These are phyloP conservation scores for Boeremia lycopersici DNA, from an alignment of 2,329 filamentous ascomycete species.

Conservation along the genomic window DNA sequence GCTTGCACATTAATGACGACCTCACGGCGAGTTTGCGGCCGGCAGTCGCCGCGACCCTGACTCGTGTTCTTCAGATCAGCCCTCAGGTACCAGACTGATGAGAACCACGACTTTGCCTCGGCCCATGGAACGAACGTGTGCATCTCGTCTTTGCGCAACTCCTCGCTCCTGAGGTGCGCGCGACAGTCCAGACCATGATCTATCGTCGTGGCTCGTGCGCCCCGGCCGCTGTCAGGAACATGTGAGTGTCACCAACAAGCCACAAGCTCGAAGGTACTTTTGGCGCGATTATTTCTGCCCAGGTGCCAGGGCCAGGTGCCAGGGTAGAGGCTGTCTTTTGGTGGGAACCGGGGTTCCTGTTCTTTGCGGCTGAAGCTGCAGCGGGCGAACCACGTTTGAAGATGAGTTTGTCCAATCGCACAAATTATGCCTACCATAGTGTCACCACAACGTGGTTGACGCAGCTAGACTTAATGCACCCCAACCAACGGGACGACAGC, in stretches of 20 bases:
- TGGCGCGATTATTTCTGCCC: background rate
- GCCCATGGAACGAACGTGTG: background rate
- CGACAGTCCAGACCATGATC: constrained; percentile 11
- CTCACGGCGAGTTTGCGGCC: constrained; percentile 13
- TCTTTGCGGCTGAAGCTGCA: background rate
- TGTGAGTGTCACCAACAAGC: constrained; percentile 4
- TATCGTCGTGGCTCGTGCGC: constrained; percentile 8
- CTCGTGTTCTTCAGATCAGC: background rate
- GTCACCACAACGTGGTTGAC: constrained; percentile 1
- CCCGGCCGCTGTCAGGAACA: constrained; percentile 14
- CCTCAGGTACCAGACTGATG: background rate
- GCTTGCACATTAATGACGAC: background rate
- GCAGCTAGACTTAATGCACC: constrained; percentile 7
- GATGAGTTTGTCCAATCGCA: background rate
- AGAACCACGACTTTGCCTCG: background rate
- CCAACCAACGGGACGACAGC: background rate
- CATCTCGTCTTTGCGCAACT: constrained; percentile 1
- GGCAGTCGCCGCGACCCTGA: constrained; percentile 9
- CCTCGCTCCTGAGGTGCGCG: background rate
- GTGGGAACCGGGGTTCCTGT: too few relatives aligned
- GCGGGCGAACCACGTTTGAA: constrained; percentile 6
- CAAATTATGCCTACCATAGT: background rate
- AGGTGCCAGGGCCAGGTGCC: background rate
- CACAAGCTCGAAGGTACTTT: constrained; percentile 1
- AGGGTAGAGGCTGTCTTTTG: too few relatives aligned